Evolutionary conservation across 148 eudicot genomes (phyloP).

Genomic region (Oxyria digyna): DNA sequence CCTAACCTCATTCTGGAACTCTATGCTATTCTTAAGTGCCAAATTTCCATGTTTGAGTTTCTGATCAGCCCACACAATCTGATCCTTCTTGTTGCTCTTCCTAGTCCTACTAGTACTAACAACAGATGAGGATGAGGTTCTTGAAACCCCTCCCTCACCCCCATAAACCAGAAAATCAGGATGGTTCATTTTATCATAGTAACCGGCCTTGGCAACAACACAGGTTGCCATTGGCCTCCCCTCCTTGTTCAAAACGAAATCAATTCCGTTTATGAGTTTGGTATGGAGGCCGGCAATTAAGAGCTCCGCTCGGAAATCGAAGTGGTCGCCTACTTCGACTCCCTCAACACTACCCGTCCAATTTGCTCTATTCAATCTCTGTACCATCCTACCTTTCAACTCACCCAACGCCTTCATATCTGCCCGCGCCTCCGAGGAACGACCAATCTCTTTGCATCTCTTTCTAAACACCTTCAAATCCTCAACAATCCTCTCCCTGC

Average conservation of each 20-base stretch:
- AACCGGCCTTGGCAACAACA: background rate
- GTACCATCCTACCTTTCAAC: background rate
- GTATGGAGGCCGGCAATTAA: background rate
- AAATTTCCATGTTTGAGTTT: constrained; percentile 35
- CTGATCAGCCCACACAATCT: constrained; percentile 22
- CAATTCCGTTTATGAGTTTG: background rate
- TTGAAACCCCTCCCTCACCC: background rate
- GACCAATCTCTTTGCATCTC: too few species aligned
- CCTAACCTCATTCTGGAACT: constrained; percentile 26
- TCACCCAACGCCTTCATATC: background rate
- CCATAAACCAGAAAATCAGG: background rate
- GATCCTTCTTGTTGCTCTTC: background rate
- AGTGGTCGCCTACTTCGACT: background rate
- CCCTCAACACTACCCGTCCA: background rate
- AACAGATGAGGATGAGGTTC: too few species aligned
- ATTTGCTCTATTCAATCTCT: background rate
- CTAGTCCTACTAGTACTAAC: too few species aligned
- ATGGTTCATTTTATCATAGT: background rate
- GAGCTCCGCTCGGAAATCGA: background rate
- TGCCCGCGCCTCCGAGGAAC: background rate
- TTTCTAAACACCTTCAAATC: too few species aligned
- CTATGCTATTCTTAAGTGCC: constrained; percentile 43
- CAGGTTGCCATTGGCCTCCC: background rate
- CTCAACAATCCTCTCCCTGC: too few species aligned
- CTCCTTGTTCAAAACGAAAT: background rate